Evolutionary conservation across 1,139 yeast species (phyloP).

Genomic region (Saccharomyces hybrid): DNA sequence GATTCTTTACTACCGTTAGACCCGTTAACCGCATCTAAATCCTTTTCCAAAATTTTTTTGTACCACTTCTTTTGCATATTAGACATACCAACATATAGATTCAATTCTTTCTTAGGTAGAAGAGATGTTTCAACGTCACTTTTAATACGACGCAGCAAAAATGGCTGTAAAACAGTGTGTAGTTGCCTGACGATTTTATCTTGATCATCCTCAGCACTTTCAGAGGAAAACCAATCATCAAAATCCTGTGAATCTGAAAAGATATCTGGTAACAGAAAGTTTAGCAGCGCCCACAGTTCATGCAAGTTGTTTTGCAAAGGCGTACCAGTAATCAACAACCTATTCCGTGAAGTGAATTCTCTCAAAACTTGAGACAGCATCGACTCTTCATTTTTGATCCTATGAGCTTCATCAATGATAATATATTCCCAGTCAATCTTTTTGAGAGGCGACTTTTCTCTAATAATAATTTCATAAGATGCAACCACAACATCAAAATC

Average conservation of each 20-base stretch:
- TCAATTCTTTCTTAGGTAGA: constrained; percentile 82
- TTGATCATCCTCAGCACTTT: constrained; percentile 46
- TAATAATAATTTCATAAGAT: constrained; percentile 85
- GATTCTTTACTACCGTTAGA: constrained; percentile 84
- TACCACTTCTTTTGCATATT: constrained; percentile 94
- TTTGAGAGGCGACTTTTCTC: constrained; percentile 73
- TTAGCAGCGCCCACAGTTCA: constrained; percentile 90
- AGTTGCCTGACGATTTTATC: constrained; percentile 76
- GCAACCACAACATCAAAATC: constrained; percentile 85
- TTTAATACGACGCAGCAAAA: constrained; percentile 80
- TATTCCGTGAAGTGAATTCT: constrained; percentile 71
- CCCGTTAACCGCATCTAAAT: constrained; percentile 93
- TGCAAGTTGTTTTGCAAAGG: constrained; percentile 92
- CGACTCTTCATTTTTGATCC: constrained; percentile 90
- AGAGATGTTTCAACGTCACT: constrained; percentile 88
- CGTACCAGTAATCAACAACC: constrained; percentile 89
- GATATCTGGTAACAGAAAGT: constrained; percentile 87
- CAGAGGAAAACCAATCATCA: constrained; percentile 74
- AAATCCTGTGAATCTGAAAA: constrained; percentile 85
- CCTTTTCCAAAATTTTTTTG: constrained; percentile 78
- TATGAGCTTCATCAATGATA: constrained; percentile 92
- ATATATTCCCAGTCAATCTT: constrained; percentile 91
- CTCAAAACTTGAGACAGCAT: constrained; percentile 85
- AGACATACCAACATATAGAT: constrained; percentile 88
- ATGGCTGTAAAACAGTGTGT: constrained; percentile 80